Evolutionary conservation across 202 grass and related monocot species (phyloP), one percentile per base, ranked within the genome.

Genomic region (Setaria italica): DNA sequence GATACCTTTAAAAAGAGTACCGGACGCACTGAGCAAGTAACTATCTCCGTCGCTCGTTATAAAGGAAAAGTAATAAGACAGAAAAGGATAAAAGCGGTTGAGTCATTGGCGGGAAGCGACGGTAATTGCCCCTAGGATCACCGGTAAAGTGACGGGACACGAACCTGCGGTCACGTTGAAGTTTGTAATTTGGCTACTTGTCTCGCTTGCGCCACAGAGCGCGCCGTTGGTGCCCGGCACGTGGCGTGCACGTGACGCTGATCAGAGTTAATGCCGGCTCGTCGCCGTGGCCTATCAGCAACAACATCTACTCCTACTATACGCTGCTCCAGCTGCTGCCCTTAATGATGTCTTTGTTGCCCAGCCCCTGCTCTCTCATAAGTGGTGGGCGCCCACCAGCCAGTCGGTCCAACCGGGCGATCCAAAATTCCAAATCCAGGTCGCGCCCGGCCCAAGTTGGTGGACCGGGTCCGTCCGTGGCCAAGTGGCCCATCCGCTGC

Each of bases 161-260:
- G 4, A 12, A 42, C 76, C 35, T 41, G 55, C 37, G 29, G 6
- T 58, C 70, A 34, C 89, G 39, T 72, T 15, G 77, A 70, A 67
- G 57, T 88, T 82, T 85, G 85, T 80, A 91, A 85, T 60, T 85
- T 91, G 89, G 29, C 37, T 30, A 55, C 37, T 11, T 11, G 29
- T 45, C 49, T 81, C 47, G 70, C 30, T 50, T 60, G 77, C 77
- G 41, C 32, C 76, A 77, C 85, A 80, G 45, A 58, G 76, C 67
- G 80, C 41, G 80, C 79, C n/a, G 41, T 7, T 21, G 59, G 77
- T 67, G 50, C 59, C 59, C 51, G 59, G 80, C 89, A 91, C 85
- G 85, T 88, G 89, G 85, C 77, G 64, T 2, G 39, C 85, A 91
- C 85, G 89, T 78, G 85, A 78, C 37, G 64, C 77, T n/a, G 70